phyloP scores from a whole-genome alignment of 2,329 filamentous ascomycete species.

The Colletotrichum salicis region DNA sequence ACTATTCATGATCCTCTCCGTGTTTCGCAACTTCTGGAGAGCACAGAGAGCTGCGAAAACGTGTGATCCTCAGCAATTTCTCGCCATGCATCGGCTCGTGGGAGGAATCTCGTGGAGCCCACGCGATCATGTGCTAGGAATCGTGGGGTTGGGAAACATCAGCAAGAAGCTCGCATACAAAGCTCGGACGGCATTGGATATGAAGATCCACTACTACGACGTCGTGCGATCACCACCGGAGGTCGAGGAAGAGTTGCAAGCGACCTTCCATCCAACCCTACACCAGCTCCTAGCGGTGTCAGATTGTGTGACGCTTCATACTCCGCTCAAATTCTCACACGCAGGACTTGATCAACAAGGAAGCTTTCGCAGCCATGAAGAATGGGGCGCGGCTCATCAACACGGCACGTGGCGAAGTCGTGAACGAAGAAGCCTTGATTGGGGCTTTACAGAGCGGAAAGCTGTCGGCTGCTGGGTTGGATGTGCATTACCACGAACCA shows the following conservation, averaged over 20 bases:
- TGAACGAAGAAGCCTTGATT: conserved; percentile 62
- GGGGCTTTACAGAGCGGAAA: conserved; percentile 57
- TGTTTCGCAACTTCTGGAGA: conserved; percentile 62
- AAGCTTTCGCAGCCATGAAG: conserved; percentile 58
- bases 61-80: conserved; percentile 50
- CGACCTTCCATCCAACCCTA: conserved; percentile 43
- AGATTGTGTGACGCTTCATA: conserved; percentile 49
- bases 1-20: conserved; percentile 54
- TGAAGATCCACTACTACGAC: conserved; percentile 66
- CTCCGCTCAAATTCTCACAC: conserved; percentile 44
- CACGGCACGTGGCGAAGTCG: conserved; percentile 61
- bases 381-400: conserved; percentile 60
- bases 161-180: conserved; percentile 59
- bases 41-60: conserved; percentile 58
- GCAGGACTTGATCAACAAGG: conserved; percentile 40
- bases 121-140: conserved; percentile 57
- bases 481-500: conserved; percentile 66
- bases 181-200: conserved; percentile 56
- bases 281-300: conserved; percentile 41
- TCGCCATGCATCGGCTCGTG: conserved; percentile 54
- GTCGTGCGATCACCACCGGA: conserved; percentile 41
- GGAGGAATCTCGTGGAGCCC: conserved; percentile 62
- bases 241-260: conserved; percentile 43
- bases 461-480: conserved; percentile 59
- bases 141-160: conserved; percentile 63